Percentiles rank a stretch among this genome's conserved stretches.
Conservation (phyloP, 345 rosid species). For the Eucalyptus erythrocorys region DNA sequence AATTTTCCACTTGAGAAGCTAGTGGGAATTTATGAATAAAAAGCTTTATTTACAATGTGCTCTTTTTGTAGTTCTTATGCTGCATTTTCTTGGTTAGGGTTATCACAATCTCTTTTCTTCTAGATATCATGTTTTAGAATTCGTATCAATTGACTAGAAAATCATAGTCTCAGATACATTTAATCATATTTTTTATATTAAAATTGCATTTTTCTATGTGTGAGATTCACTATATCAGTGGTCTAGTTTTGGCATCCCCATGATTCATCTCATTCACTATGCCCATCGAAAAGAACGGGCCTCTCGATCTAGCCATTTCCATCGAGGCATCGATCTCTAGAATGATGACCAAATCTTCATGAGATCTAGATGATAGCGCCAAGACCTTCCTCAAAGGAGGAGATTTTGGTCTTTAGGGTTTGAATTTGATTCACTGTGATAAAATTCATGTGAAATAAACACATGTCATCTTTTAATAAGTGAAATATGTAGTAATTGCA, state of each 20-base stretch:
- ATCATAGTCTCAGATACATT: fast-evolving
- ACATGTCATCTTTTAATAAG: fast-evolving
- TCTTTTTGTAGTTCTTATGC: not conserved
- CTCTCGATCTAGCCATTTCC: not conserved
- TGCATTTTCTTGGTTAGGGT: not conserved
- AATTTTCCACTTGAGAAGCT: not conserved
- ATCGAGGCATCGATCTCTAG: not conserved
- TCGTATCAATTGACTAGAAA: not conserved
- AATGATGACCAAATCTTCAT: not conserved
- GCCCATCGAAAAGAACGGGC: fast-evolving
- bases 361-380: fast-evolving
- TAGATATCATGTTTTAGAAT: not conserved
- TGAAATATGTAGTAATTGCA: fast-evolving
- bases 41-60: not conserved
- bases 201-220: not conserved
- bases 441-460: not conserved
- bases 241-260: not conserved
- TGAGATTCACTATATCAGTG: not conserved
- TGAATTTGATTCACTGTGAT: fast-evolving
- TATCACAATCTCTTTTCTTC: not conserved
- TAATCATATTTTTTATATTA: not conserved
- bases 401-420: not conserved
- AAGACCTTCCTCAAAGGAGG: not conserved
- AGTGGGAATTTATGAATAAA: not conserved
- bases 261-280: not conserved